phyloP scores from a whole-genome alignment of 2,329 filamentous ascomycete species.

The Paracamarosporium sp. region DNA sequence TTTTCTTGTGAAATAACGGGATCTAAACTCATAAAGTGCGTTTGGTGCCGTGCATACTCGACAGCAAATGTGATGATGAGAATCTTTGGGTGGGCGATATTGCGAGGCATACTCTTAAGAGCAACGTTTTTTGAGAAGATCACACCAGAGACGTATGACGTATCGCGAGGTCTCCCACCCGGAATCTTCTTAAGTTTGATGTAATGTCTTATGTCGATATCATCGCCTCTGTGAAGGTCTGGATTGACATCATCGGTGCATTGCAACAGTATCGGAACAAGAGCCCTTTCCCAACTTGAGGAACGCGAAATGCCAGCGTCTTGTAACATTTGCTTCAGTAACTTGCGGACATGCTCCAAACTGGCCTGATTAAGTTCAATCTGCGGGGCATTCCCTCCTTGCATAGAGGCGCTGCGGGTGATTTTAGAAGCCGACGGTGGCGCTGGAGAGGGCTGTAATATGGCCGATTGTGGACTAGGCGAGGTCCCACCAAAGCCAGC shows the following conservation, averaged over 20 bases:
- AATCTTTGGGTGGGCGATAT: slow-evolving; percentile 82
- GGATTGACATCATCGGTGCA: slow-evolving; percentile 95
- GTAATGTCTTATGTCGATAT: slow-evolving; percentile 97
- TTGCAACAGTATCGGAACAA: slow-evolving; percentile 87
- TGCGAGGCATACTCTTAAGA: slow-evolving; percentile 92
- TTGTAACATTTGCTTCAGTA: slow-evolving; percentile 81
- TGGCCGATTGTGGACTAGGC: slow-evolving; percentile 29
- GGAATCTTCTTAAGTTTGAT: slow-evolving; percentile 97
- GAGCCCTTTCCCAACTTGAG: slow-evolving; percentile 83
- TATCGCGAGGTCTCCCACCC: slow-evolving; percentile 87
- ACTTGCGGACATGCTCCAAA: slow-evolving; percentile 82
- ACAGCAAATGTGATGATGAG: slow-evolving; percentile 94
- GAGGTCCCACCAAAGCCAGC: slow-evolving; percentile 46
- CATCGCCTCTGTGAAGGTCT: slow-evolving; percentile 86
- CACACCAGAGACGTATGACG: slow-evolving; percentile 93
- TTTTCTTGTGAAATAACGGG: slow-evolving; percentile 96
- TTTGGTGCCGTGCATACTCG: slow-evolving; percentile 90
- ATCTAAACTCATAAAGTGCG: slow-evolving; percentile 97
- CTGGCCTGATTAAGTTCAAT: slow-evolving; percentile 88
- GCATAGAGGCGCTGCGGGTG: slow-evolving; percentile 82
- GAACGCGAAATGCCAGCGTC: slow-evolving; percentile 77
- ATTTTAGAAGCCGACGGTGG: slow-evolving; percentile 46
- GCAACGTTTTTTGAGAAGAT: slow-evolving; percentile 98
- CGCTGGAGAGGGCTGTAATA: slow-evolving; percentile 27
- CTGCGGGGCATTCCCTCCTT: slow-evolving; percentile 74